Evolutionary conservation across 179 eudicot genomes (phyloP).

Genomic region (Beta corolliflora): DNA sequence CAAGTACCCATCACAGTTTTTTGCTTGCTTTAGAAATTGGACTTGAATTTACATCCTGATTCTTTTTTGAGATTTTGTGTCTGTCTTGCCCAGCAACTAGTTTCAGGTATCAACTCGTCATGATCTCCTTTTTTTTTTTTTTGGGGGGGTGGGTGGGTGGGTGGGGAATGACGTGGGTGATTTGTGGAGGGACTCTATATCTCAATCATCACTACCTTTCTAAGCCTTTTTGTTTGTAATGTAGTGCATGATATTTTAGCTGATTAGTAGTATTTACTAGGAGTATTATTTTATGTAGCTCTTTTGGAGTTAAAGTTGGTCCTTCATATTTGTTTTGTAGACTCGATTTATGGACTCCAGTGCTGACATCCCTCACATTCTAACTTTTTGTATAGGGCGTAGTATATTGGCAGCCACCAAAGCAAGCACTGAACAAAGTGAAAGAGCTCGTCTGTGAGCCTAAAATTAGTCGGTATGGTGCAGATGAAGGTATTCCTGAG

Average conservation of each 20-base stretch:
- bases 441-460: conserved; percentile 84
- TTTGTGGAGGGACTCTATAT: no score
- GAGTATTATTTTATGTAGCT: not conserved
- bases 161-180: no score
- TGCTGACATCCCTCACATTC: not conserved
- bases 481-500: conserved; percentile 96
- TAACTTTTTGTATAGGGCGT: conserved; percentile 61
- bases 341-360: not conserved
- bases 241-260: no score
- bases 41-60: no score
- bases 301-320: not conserved
- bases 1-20: not conserved
- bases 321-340: not conserved
- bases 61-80: not conserved
- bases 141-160: not conserved
- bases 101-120: not conserved
- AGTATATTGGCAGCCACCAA: conserved; percentile 97
- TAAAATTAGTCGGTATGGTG: conserved; percentile 83
- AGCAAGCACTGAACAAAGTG: conserved; percentile 66
- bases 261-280: no score
- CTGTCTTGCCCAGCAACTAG: not conserved
- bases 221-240: no score
- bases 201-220: no score
- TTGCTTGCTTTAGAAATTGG: no score
- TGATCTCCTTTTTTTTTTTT: no score